Evolutionary conservation across 2,329 filamentous ascomycete species (phyloP).

Genomic region (Colletotrichum siamense): DNA sequence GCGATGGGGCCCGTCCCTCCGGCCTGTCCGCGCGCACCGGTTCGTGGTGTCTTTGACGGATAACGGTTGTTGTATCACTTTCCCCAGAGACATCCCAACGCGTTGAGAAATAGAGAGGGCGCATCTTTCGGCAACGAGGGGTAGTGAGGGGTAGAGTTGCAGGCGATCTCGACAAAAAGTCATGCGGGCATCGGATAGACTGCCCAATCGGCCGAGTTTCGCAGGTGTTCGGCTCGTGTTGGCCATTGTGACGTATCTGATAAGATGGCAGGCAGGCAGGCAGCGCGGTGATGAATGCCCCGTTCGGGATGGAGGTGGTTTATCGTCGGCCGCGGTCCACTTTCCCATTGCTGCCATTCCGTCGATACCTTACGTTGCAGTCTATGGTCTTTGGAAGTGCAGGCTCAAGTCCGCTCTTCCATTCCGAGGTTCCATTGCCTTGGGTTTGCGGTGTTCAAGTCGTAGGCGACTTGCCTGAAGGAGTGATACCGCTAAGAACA

Average conservation of each 20-base stretch:
- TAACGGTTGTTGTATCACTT: neutral
- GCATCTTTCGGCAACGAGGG: neutral
- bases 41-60: neutral
- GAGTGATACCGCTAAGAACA: neutral
- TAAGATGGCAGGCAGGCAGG: neutral
- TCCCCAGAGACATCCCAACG: neutral
- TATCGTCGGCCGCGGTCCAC: neutral
- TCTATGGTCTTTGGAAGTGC: neutral
- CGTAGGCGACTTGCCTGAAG: neutral
- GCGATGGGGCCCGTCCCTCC: neutral
- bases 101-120: neutral
- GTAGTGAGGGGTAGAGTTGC: neutral
- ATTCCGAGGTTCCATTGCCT: neutral
- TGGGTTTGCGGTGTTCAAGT: neutral
- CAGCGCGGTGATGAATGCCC: neutral
- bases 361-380: neutral
- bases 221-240: neutral
- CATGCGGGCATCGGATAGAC: slow-evolving; percentile 2
- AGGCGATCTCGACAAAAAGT: slow-evolving; percentile 6
- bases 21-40: neutral
- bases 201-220: slow-evolving; percentile 11
- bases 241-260: slow-evolving; percentile 1
- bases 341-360: neutral
- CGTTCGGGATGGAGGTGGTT: neutral
- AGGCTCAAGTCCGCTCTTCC: neutral